phyloP scores from a whole-genome alignment of 106 monocot species.

The Dactylorhiza incarnata region DNA sequence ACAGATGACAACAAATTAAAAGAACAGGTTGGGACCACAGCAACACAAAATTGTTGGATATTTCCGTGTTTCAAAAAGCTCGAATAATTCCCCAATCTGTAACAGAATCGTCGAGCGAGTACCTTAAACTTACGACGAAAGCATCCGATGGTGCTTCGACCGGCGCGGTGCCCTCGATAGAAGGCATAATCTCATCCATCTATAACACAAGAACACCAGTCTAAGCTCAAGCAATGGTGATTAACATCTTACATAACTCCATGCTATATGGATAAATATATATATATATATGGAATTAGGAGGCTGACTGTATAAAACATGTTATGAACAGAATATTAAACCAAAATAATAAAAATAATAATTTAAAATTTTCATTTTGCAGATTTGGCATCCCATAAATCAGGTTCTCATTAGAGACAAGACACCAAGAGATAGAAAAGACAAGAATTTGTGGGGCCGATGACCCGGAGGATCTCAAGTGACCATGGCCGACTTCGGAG shows the following conservation, averaged over 20 bases:
- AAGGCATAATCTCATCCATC: not conserved
- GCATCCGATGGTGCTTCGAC: not conserved
- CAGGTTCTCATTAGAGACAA: no score
- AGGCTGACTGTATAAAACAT: not conserved
- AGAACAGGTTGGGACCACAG: not conserved
- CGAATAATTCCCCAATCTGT: not conserved
- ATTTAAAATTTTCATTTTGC: not conserved
- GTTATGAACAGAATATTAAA: not conserved
- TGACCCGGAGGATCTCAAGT: no score
- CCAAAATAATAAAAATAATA: not conserved
- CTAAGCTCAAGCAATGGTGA: not conserved
- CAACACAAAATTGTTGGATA: no score
- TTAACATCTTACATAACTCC: not conserved
- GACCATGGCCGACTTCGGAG: no score
- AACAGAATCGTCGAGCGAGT: not conserved
- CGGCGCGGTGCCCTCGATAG: not conserved
- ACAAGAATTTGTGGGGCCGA: no score
- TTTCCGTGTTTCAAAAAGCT: not conserved
- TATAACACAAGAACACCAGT: not conserved
- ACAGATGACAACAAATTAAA: not conserved
- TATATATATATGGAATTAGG: not conserved
- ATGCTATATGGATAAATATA: no score
- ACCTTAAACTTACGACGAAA: not conserved
- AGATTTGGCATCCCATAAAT: no score
- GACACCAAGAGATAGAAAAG: no score